phyloP scores from a whole-genome alignment of 495 filamentous ascomycete species.

The Penicillium cosmopolitanum region DNA sequence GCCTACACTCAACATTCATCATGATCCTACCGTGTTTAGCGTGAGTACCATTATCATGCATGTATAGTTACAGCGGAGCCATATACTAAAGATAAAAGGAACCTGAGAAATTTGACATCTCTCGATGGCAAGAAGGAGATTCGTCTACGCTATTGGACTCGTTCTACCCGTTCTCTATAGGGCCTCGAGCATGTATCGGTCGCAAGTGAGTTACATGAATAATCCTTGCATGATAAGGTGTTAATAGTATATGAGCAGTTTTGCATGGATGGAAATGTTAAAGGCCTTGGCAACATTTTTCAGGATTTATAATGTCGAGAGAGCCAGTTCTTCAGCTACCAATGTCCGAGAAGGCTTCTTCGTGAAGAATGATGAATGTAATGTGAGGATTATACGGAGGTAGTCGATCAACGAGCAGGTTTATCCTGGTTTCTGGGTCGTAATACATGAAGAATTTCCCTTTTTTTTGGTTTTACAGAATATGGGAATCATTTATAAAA shows the following conservation, averaged over 20 bases:
- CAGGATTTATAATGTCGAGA: slow-evolving; percentile 5
- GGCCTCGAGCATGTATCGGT: slow-evolving; percentile 10
- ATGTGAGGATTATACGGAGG: slow-evolving; percentile 4
- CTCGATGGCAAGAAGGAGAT: slow-evolving; percentile 3
- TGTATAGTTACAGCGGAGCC: not conserved
- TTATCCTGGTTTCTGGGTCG: too few relatives aligned
- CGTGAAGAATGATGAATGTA: slow-evolving; percentile 14
- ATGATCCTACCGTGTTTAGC: slow-evolving; percentile 1
- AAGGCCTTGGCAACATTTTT: slow-evolving; percentile 10
- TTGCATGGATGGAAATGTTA: slow-evolving; percentile 15
- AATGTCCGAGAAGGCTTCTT: slow-evolving; percentile 11
- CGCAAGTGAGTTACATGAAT: slow-evolving; percentile 5
- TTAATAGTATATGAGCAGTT: not conserved
- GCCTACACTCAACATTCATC: slow-evolving; percentile 10
- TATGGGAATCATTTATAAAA: not conserved
- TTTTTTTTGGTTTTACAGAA: not conserved
- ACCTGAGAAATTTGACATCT: slow-evolving; percentile 6
- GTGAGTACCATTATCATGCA: not conserved
- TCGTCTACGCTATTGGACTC: not conserved
- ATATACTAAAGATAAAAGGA: not conserved
- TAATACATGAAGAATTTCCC: too few relatives aligned
- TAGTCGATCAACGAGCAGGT: not conserved
- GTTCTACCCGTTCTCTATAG: slow-evolving; percentile 10
- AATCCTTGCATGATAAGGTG: too few relatives aligned
- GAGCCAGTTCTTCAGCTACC: not conserved